Conservation (phyloP, 805 yeast genomes). For the Hanseniaspora jakobsenii region DNA sequence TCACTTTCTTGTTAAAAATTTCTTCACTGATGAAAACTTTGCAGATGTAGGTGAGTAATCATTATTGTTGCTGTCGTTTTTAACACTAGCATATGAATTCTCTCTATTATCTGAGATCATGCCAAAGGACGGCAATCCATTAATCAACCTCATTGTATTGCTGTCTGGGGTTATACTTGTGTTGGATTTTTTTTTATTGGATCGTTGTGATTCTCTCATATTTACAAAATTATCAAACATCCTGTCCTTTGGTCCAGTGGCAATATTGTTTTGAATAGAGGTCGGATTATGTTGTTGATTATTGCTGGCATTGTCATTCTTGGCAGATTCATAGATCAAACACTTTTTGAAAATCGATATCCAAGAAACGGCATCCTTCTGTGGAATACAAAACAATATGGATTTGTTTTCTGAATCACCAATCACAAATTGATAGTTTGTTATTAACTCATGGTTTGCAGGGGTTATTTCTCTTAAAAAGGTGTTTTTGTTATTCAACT, state of each 20-base stretch:
- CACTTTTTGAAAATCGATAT: conserved; percentile 28
- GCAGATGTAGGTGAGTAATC: neutral
- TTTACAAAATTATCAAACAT: conserved; percentile 29
- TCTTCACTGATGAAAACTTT: conserved; percentile 8
- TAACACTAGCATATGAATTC: too few relatives aligned
- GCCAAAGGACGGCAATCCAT: conserved; percentile 34
- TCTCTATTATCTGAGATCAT: too few relatives aligned
- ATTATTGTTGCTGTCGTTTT: too few relatives aligned
- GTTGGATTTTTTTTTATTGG: conserved; percentile 16
- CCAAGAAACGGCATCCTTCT: conserved; percentile 44
- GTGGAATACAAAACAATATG: conserved; percentile 47
- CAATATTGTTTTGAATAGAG: too few relatives aligned
- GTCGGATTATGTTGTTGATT: too few relatives aligned
- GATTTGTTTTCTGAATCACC: conserved; percentile 35
- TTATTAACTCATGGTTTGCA: conserved; percentile 30
- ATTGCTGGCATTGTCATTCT: too few relatives aligned
- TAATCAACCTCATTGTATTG: too few relatives aligned
- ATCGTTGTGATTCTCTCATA: conserved; percentile 19
- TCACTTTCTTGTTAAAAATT: conserved; percentile 15
- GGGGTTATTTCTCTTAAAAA: conserved; percentile 47
- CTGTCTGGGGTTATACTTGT: too few relatives aligned
- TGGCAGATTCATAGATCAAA: conserved; percentile 8
- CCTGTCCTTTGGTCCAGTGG: conserved; percentile 19
- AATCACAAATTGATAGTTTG: conserved; percentile 36
- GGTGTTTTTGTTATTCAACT: conserved; percentile 40